Evolutionary conservation across 2,329 filamentous ascomycete species (phyloP).

Genomic region (Cladosporium cucumerinum): DNA sequence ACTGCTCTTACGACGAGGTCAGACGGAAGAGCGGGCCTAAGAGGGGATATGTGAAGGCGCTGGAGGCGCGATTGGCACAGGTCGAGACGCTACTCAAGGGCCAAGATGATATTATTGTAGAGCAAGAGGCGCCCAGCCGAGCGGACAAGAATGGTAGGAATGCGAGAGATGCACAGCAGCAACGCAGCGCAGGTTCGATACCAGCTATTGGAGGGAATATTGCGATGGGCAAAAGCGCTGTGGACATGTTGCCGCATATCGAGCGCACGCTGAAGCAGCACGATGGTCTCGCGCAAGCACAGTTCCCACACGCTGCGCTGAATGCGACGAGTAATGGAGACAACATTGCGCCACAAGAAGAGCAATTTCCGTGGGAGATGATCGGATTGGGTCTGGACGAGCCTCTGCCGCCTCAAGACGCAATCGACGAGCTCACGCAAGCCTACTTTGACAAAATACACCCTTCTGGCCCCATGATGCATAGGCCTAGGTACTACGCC

Average conservation of each 20-base stretch:
- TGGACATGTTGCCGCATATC: slow-evolving; percentile 18
- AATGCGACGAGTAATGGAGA: background rate
- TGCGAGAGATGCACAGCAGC: background rate
- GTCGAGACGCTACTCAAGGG: slow-evolving; percentile 87
- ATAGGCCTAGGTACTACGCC: slow-evolving; percentile 80
- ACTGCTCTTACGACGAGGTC: slow-evolving; percentile 87
- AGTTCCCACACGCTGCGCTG: background rate
- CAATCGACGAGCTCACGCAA: slow-evolving; percentile 82
- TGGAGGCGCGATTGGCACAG: slow-evolving; percentile 83
- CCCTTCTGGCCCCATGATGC: slow-evolving; percentile 80
- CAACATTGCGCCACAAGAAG: slow-evolving; percentile 16
- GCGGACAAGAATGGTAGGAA: background rate
- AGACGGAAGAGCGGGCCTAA: slow-evolving; percentile 93
- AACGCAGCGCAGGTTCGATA: slow-evolving; percentile 16
- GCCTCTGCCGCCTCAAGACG: slow-evolving; percentile 70
- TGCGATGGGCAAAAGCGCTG: slow-evolving; percentile 18
- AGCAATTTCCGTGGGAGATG: slow-evolving; percentile 74
- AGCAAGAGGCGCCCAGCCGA: slow-evolving; percentile 3
- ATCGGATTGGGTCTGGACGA: slow-evolving; percentile 80
- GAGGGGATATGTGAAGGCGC: slow-evolving; percentile 86
- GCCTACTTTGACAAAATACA: slow-evolving; percentile 91
- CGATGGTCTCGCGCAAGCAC: background rate
- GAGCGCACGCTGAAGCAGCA: slow-evolving; percentile 1
- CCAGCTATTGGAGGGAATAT: slow-evolving; percentile 23
- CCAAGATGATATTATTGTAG: slow-evolving; percentile 44